Evolutionary conservation across 352 stramenopile genomes (phyloP).

Genomic region (Phytopythium montanum): DNA sequence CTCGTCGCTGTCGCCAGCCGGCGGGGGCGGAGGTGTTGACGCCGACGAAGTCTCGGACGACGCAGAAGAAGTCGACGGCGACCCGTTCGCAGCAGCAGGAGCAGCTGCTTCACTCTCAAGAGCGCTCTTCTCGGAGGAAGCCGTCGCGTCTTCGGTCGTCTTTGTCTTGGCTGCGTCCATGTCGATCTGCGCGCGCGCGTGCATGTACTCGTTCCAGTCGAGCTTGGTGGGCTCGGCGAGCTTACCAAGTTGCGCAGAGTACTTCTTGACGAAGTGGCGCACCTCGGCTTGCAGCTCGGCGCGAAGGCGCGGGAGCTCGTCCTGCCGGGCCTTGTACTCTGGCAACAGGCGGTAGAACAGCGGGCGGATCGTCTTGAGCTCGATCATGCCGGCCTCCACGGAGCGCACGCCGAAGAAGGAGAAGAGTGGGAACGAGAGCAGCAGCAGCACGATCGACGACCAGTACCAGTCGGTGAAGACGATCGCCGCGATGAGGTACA

Average conservation of each 20-base stretch:
- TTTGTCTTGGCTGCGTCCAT: constrained; percentile 30
- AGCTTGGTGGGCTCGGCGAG: constrained; percentile 67
- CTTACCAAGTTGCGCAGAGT: constrained; percentile 50
- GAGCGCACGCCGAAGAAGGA: constrained; percentile 87
- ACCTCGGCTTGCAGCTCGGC: constrained; percentile 71
- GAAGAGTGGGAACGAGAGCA: constrained; percentile 83
- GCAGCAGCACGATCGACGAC: constrained; percentile 75
- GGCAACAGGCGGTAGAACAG: constrained; percentile 80
- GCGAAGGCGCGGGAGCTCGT: constrained; percentile 66
- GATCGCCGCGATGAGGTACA: constrained; percentile 83
- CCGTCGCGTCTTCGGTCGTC: constrained; percentile 1
- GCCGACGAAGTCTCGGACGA: neutral
- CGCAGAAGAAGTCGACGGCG: neutral
- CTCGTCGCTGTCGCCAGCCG: constrained; percentile 20
- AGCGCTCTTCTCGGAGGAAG: neutral
- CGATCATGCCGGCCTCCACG: constrained; percentile 85
- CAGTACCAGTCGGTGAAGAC: constrained; percentile 84
- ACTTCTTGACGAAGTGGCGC: constrained; percentile 76
- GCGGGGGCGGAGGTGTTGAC: constrained; percentile 11
- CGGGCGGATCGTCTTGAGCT: constrained; percentile 81
- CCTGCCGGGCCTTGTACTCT: constrained; percentile 74
- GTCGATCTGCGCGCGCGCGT: constrained; percentile 41
- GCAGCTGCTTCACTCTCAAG: neutral
- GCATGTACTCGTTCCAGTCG: constrained; percentile 86
- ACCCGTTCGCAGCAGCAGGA: constrained; percentile 3